phyloP scores from a whole-genome alignment of 352 stramenopile species.

The Pseudoperonospora humuli region DNA sequence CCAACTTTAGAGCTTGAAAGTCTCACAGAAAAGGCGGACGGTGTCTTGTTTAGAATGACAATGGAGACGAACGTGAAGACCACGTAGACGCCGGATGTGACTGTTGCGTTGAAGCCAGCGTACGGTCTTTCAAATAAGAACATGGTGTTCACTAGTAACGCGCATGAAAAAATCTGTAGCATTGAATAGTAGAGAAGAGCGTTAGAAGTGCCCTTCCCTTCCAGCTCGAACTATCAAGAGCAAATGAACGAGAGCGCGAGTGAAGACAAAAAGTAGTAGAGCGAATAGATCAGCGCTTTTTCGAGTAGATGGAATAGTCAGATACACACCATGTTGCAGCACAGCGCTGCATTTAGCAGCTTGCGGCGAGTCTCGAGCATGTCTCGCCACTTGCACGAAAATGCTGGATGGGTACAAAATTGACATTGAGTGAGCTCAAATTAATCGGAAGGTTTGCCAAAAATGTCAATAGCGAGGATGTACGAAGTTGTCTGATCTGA shows the following conservation, averaged over 20 bases:
- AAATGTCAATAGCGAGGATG: too few species aligned
- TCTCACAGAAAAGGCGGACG: conserved; percentile 67
- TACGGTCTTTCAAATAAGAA: conserved; percentile 65
- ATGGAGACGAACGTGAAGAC: conserved; percentile 71
- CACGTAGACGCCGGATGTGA: conserved; percentile 50
- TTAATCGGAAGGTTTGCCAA: too few species aligned
- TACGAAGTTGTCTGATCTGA: too few species aligned
- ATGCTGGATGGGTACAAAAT: too few species aligned
- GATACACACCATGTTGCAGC: conserved; percentile 54
- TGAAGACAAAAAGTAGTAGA: conserved; percentile 6
- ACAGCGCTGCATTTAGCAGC: conserved; percentile 62
- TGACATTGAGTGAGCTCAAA: too few species aligned
- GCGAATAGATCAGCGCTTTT: not conserved
- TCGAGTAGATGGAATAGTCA: not conserved
- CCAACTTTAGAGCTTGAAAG: not conserved
- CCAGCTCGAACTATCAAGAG: not conserved
- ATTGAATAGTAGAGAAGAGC: not conserved
- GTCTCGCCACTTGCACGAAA: too few species aligned
- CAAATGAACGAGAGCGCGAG: not conserved
- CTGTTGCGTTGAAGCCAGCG: conserved; percentile 57
- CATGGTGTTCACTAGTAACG: conserved; percentile 56
- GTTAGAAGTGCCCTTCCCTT: conserved; percentile 3
- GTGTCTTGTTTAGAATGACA: conserved; percentile 73
- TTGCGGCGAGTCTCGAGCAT: conserved; percentile 62
- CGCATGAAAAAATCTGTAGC: conserved; percentile 45